These are phyloP conservation scores for Kuraishia ogatae DNA, from an alignment of 805 yeast genomes.

Conservation along the genomic window DNA sequence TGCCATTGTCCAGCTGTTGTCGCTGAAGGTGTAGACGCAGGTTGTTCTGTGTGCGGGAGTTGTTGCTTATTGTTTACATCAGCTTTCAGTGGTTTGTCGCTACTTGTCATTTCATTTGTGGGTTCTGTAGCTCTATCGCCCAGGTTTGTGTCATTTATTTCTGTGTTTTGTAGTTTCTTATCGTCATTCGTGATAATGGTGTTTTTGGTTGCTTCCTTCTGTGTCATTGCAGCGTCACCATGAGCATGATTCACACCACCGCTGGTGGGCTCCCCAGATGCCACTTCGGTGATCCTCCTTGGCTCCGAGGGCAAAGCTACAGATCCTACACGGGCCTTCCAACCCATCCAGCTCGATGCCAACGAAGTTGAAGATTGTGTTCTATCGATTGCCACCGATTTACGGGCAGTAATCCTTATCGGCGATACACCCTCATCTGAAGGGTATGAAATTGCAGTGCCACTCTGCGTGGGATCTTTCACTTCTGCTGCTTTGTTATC, in stretches of 20 bases:
- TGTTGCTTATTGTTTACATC: not conserved
- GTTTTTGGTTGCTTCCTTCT: too few species aligned
- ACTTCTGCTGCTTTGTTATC: not conserved
- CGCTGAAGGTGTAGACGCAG: not conserved
- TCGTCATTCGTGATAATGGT: not conserved
- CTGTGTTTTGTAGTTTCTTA: not conserved
- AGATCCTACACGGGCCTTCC: not conserved
- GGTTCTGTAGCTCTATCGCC: too few species aligned
- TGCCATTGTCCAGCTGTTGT: not conserved
- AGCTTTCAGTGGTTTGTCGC: not conserved
- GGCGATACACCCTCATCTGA: conserved; percentile 50
- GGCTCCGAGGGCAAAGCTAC: not conserved
- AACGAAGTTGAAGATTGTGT: not conserved
- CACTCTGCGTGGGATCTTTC: conserved; percentile 14
- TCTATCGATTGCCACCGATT: conserved; percentile 3
- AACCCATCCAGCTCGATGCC: not conserved
- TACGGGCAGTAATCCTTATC: conserved; percentile 20
- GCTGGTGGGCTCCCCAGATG: not conserved
- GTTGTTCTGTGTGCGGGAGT: not conserved
- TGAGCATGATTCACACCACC: too few species aligned
- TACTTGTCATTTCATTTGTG: too few species aligned
- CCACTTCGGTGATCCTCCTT: not conserved
- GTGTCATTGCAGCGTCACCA: not conserved
- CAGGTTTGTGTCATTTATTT: not conserved
- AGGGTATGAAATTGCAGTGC: conserved; percentile 43